Conservation (phyloP, 805 yeast genomes). For the Metschnikowia lochheadii region DNA sequence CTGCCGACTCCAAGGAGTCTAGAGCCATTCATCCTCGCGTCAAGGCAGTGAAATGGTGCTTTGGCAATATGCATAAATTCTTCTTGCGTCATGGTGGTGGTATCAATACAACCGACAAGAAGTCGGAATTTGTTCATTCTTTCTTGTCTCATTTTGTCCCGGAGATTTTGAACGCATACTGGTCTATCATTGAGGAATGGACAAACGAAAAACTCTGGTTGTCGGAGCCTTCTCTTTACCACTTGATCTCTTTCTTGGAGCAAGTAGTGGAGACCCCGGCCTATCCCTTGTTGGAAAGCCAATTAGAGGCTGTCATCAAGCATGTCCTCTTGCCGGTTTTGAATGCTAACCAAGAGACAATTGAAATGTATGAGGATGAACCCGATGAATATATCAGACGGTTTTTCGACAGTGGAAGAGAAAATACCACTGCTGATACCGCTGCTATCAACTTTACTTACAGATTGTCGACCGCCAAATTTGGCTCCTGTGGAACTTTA, state of each 20-base stretch:
- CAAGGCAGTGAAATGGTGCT: conserved; percentile 44
- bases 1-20: conserved; percentile 28
- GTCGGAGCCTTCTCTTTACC: conserved; percentile 37
- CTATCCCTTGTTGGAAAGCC: conserved; percentile 33
- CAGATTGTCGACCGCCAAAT: conserved; percentile 33
- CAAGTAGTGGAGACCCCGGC: conserved; percentile 39
- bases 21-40: conserved; percentile 39
- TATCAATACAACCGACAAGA: conserved; percentile 28
- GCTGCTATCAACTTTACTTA: conserved; percentile 47
- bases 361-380: conserved; percentile 43
- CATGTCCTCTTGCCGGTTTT: conserved; percentile 42
- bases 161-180: conserved; percentile 38
- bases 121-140: conserved; percentile 25
- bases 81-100: conserved; percentile 45
- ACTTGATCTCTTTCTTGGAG: conserved; percentile 41
- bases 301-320: conserved; percentile 37
- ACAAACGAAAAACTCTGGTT: conserved; percentile 36
- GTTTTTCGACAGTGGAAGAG: conserved; percentile 45
- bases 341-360: conserved; percentile 33
- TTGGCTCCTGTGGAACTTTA: conserved; percentile 34
- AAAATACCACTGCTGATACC: conserved; percentile 45
- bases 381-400: conserved; percentile 44
- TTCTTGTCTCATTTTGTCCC: conserved; percentile 40
- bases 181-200: conserved; percentile 43
- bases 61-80: conserved; percentile 39